Evolutionary conservation across 2,329 filamentous ascomycete genomes (phyloP), one percentile per base, ranked within the genome.

Genomic region (Fusarium sp.): DNA sequence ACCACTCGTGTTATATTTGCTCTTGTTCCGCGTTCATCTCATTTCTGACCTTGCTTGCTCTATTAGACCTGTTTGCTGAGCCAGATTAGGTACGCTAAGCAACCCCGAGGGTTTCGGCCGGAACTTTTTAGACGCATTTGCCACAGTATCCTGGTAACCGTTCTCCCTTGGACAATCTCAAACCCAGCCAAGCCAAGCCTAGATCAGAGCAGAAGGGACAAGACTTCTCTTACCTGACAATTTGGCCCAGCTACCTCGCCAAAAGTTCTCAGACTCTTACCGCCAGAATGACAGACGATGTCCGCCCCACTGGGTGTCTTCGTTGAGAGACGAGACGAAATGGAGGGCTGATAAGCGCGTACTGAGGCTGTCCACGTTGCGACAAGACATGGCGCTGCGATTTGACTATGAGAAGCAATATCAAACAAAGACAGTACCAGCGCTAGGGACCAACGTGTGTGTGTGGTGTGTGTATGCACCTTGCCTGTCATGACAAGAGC

Each of bases 381-480:
- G 54, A 63, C 62, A 62, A 74, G 67, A 74, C 72, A 74, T 67
- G 65, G 71, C 58, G 69, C 67, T 53, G 62, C 60, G 58, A 65
- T 59, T 61, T 58, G 45, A 65, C 52, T 57, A 46, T 60, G 28
- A 65, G 64, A 67, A 74, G 66, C 63, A 74, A 71, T 58, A 65
- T 65, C 60, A 67, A 62, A 64, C 57, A 69, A 57, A 58, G 62
- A 65, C 53, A 70, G 49, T 50, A 52, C 57, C 59, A 70, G 41
- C 59, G 58, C 67, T 67, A 65, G 46, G 54, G 52, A 50, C 62
- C 50, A 69, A 56, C 64, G 59, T 37, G 48, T 18, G 26, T 43
- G 42, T 44, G 21, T 44, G 42, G 34, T 44, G 44, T 50, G 21
- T 64, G 59, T 58, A 51, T 61, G 48, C 54, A 65, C 34, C 34